phyloP scores from a whole-genome alignment of 1,284 basidiomycete species.

The Psilocybe mexicana region DNA sequence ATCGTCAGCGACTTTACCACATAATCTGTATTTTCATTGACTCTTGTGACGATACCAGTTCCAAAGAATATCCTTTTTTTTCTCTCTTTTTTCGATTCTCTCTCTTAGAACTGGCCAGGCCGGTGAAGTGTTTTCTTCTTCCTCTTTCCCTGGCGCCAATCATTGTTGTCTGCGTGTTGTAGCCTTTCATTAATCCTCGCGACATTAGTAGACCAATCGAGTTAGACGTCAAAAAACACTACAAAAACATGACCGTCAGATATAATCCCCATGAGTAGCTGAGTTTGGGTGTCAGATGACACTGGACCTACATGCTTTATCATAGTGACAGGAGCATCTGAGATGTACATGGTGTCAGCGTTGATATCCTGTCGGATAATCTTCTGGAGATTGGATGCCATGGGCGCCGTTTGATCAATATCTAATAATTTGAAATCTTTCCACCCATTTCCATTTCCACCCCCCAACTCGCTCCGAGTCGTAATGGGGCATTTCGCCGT shows the following conservation, averaged over 20 bases:
- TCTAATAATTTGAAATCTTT: too few relatives aligned
- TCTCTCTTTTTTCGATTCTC: conserved; percentile 1
- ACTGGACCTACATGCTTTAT: too few relatives aligned
- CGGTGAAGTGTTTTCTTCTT: conserved; percentile 11
- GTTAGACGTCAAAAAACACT: conserved; percentile 1
- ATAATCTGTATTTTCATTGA: conserved; percentile 4
- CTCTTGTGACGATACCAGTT: conserved; percentile 17
- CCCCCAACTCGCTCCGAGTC: too few relatives aligned
- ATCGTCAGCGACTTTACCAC: conserved; percentile 17
- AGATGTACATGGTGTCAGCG: too few relatives aligned
- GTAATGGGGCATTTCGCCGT: too few relatives aligned
- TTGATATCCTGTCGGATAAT: too few relatives aligned
- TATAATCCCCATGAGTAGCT: too few relatives aligned
- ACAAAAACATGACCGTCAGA: not conserved
- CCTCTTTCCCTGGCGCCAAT: conserved; percentile 1
- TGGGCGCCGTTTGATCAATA: too few relatives aligned
- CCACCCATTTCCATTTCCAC: too few relatives aligned
- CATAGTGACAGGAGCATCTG: too few relatives aligned
- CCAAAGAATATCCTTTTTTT: conserved; percentile 8
- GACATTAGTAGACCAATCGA: conserved; percentile 5
- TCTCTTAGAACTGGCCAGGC: conserved; percentile 11
- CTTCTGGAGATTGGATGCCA: too few relatives aligned
- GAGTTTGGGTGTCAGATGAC: too few relatives aligned
- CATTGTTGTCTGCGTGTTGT: not conserved
- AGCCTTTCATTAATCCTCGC: conserved; percentile 11